phyloP scores from a whole-genome alignment of 225 moss, liverwort and hornwort genomes.

The Physcomitrellopsis africana region DNA sequence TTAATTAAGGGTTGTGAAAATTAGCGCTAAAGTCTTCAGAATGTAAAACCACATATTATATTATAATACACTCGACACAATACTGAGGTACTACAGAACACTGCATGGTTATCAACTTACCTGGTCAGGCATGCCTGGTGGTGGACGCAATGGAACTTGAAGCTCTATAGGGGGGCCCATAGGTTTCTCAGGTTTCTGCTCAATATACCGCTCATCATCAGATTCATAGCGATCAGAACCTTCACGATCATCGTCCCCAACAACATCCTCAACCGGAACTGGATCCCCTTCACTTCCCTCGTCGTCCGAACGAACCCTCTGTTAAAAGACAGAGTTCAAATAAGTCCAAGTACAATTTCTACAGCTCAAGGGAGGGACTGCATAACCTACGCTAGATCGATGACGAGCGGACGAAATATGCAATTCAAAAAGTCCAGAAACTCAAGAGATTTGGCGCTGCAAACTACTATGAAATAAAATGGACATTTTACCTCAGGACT shows the following conservation, averaged over 20 bases:
- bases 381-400: slow-evolving; percentile 3
- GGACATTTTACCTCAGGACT: slow-evolving; percentile 63
- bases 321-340: slow-evolving; percentile 22
- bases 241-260: slow-evolving; percentile 57
- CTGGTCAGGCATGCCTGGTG: slow-evolving; percentile 87
- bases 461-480: slow-evolving; percentile 1
- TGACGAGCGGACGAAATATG: slow-evolving; percentile 8
- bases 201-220: slow-evolving; percentile 71
- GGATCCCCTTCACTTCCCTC: slow-evolving; percentile 82
- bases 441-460: neutral
- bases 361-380: neutral
- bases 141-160: slow-evolving; percentile 76
- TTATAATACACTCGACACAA: slow-evolving; percentile 3
- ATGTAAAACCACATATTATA: slow-evolving; percentile 5
- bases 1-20: slow-evolving; percentile 7
- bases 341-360: slow-evolving; percentile 18
- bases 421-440: slow-evolving; percentile 18
- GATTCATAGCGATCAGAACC: slow-evolving; percentile 71
- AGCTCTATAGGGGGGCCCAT: slow-evolving; percentile 82
- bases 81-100: slow-evolving; percentile 11
- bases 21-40: neutral
- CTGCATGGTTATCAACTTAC: slow-evolving; percentile 38
- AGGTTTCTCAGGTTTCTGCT: slow-evolving; percentile 94
- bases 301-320: slow-evolving; percentile 79
- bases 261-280: slow-evolving; percentile 55